Base-by-base conservation (phyloP, 2,329 filamentous ascomycete species). In the Fusarium burgessii region DNA sequence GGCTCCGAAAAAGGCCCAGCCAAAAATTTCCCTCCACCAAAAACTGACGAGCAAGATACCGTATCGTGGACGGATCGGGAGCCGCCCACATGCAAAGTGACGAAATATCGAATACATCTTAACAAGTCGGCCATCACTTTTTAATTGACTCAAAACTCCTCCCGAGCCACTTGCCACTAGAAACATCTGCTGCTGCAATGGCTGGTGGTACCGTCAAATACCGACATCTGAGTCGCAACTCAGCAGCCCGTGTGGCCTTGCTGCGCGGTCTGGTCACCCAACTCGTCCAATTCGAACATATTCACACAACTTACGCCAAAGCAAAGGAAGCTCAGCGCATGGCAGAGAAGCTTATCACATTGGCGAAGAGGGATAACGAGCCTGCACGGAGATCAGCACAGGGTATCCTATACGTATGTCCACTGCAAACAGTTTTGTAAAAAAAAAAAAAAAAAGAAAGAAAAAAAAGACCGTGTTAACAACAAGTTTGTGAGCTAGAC, bases 211-310 rank as follows among this genome's bases (percentile, higher is more conserved):
- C 90, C 73, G 88, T 93, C 81, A 97, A 94, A 85, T 97, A 95
- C 84, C 92, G 96, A 75, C 93, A 97, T 82, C 86, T 99, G 68
- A 91, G 91, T 83, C 94, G 96, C 76, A 88, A 90, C 74, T 97
- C 94, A 55, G 86, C 95, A 59, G 96, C 98, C 81, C 90, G 96
- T 80, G 90, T 95, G 84, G 95, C 96, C 57, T 90, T 99, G 75
- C 91, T 99, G 74, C 94, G 96, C 78, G 98, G 98, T 83, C 87
- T 99, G 68, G 95, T 98, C 80, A 97, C 95, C 74, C 96, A 95
- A 58, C 92, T 99, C 74, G 92, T 99, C 84, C 88, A 93, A 82
- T 90, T 97, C 82, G 96, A 99, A 85, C 91, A 93, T 70, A 97
- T 99, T 84, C 91, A 92, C 71, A 99, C 96, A 54, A 97, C 96